A percentile compares a stretch with the other conserved stretches of the same genome.
Conservation (phyloP, 306 rosid genomes). For the Quercus bicolor region DNA sequence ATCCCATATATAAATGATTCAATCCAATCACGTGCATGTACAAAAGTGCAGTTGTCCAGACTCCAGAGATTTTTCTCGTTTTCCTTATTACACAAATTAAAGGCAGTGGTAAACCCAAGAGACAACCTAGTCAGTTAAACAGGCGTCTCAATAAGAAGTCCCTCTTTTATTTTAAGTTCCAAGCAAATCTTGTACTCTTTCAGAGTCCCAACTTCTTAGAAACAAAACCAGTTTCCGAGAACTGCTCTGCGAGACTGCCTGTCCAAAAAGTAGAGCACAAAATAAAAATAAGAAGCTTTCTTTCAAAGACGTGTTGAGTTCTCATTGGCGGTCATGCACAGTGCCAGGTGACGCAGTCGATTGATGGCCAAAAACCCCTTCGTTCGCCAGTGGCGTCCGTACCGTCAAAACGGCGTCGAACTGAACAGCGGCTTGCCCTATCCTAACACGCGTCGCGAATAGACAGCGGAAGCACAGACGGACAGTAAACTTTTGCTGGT, state of each 20-base stretch:
- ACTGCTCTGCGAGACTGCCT: neutral
- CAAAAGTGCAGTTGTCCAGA: no score
- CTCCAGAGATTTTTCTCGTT: no score
- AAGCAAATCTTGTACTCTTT: neutral
- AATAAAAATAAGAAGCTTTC: no score
- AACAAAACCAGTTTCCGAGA: neutral
- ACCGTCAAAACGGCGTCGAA: neutral
- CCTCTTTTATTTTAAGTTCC: neutral
- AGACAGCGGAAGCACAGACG: neutral
- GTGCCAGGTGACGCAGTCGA: slow-evolving; percentile 10
- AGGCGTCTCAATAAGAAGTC: neutral
- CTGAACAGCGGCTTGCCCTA: neutral
- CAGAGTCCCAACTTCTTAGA: no score
- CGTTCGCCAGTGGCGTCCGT: neutral
- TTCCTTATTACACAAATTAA: neutral
- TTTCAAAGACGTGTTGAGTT: neutral
- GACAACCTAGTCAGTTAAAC: slow-evolving; percentile 1
- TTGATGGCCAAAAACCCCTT: neutral
- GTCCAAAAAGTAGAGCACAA: neutral
- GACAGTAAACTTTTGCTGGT: neutral
- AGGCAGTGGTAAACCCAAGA: neutral
- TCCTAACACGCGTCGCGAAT: slow-evolving; percentile 5
- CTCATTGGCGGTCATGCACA: neutral
- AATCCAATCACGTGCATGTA: no score
- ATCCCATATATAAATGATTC: no score